Evolutionary conservation across 2,329 filamentous ascomycete species (phyloP), one percentile per base, ranked within the genome.

Genomic region (Cyanodermella asteris): DNA sequence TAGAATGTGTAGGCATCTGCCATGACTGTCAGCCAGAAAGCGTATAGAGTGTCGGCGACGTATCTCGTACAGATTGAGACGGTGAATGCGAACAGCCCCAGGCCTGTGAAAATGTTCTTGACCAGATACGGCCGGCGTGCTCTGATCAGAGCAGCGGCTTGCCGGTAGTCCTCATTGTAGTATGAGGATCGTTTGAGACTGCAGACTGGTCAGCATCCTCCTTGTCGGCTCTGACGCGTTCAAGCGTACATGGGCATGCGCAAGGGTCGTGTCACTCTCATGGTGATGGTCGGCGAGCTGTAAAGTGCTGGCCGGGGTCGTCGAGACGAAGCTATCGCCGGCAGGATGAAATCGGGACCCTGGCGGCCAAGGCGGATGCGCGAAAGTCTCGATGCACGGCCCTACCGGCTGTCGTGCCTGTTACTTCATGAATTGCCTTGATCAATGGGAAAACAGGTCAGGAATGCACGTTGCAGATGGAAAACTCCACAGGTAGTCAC

Each of bases 121-220:
- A 93, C 54, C 20, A 97, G 62, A 49, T 90, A 97, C 24, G 87
- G 87, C 39, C 78, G 71, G 40, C 90, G 72, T 28, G 87, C 84
- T 44, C 87, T 77, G 46, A 93, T 72, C 35, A 97, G 70, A 28
- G 90, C 77, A 24, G 81, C 72, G 32, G 77, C 76, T 50, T 90
- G 81, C 36, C 75, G 72, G 54, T 76, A 76, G 43, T 75, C 64
- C 45, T 72, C 70, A 53, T 91, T 77, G 60, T 94, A 97, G 62
- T 97, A 97, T 36, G 78, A 81, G 16, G 72, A 75, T 42, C 57
- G 55, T 25, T 70, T 71, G 43, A 69, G 53, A 32, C 63, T 67
- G 32, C 22, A 33, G 24, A 11, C 20, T 10, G 11, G 5, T 30
- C 10, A 30, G 27, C 21, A 25, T 13, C 18, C 7, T 8, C 20